A percentile compares a stretch with the other conserved stretches of the same genome.
Conservation (phyloP, 345 rosid species). For the Acer campestre region DNA sequence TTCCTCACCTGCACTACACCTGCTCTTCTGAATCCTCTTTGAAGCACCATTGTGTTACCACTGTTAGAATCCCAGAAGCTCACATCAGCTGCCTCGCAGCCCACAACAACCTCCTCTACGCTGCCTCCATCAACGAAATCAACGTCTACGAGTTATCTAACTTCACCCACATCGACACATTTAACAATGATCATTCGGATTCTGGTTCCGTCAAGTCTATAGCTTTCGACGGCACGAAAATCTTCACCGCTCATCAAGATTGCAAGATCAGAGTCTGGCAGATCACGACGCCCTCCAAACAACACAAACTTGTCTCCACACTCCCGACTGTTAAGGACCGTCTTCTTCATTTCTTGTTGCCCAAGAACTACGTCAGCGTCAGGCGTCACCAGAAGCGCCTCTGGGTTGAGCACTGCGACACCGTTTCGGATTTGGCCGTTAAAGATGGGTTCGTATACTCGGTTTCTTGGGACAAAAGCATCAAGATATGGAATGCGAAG, state of each 20-base stretch:
- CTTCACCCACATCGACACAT: constrained; percentile 28
- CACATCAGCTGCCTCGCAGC: constrained; percentile 47
- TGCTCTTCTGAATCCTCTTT: neutral
- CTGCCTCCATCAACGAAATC: constrained; percentile 37
- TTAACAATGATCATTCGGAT: constrained; percentile 20
- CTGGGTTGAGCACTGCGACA: constrained; percentile 54
- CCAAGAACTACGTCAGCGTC: constrained; percentile 41
- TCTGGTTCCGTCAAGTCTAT: constrained; percentile 51
- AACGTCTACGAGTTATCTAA: constrained; percentile 39
- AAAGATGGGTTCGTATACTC: constrained; percentile 43
- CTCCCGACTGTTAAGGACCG: constrained; percentile 49
- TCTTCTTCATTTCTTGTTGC: constrained; percentile 31
- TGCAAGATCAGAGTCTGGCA: constrained; percentile 50
- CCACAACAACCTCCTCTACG: constrained; percentile 41
- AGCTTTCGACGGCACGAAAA: constrained; percentile 27
- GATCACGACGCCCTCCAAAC: constrained; percentile 15
- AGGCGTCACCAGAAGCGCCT: constrained; percentile 50
- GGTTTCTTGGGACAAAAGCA: constrained; percentile 55
- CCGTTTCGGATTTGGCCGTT: constrained; percentile 41
- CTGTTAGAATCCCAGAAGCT: constrained; percentile 27
- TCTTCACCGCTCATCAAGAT: constrained; percentile 63
- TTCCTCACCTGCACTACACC: neutral
- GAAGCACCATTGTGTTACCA: constrained; percentile 24
- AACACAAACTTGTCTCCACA: constrained; percentile 39
- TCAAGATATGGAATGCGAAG: constrained; percentile 42